A percentile compares a stretch with the other conserved stretches of the same genome.
Conservation (phyloP, 2,329 filamentous ascomycete genomes). For the Rhynchosporium graminicola region DNA sequence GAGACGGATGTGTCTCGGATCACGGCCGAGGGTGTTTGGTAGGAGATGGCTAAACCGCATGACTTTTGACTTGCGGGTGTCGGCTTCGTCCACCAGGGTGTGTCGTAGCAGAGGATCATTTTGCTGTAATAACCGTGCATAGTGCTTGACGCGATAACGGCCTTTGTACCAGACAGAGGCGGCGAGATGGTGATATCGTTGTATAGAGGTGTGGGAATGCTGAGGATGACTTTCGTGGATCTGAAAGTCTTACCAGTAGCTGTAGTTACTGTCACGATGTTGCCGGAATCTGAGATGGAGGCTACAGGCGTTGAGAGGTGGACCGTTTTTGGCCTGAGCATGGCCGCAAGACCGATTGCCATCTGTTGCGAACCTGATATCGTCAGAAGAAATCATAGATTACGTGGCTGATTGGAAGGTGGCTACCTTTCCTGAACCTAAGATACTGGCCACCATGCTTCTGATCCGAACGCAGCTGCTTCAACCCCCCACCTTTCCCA, state of each 20-base stretch:
- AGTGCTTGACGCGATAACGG: slow-evolving; percentile 42
- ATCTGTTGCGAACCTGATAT: slow-evolving; percentile 27
- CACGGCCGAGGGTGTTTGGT: slow-evolving; percentile 44
- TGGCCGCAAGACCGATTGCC: slow-evolving; percentile 21
- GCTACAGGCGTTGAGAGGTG: slow-evolving; percentile 23
- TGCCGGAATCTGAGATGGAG: slow-evolving; percentile 14
- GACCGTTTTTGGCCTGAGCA: slow-evolving; percentile 22
- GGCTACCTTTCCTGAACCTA: slow-evolving; percentile 27
- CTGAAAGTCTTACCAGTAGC: slow-evolving; percentile 15
- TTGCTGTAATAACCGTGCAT: slow-evolving; percentile 50
- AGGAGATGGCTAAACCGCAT: slow-evolving; percentile 45
- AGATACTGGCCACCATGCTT: slow-evolving; percentile 48
- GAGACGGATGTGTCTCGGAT: slow-evolving; percentile 48
- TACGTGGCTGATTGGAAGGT: not conserved
- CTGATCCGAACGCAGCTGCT: slow-evolving; percentile 54
- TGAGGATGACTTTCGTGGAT: slow-evolving; percentile 46
- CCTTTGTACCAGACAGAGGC: slow-evolving; percentile 43
- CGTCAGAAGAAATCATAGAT: not conserved
- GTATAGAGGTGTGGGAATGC: slow-evolving; percentile 51
- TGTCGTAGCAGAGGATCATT: slow-evolving; percentile 32
- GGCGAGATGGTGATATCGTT: slow-evolving; percentile 50
- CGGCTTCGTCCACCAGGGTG: slow-evolving; percentile 17
- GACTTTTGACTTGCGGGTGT: slow-evolving; percentile 29
- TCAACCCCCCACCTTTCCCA: slow-evolving; percentile 52
- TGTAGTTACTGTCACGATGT: slow-evolving; percentile 17